A percentile compares a stretch with the other conserved stretches of the same genome.
These are phyloP conservation scores for Sequoia sempervirens DNA, from an alignment of 75 land plant genomes.

Conservation along the genomic window DNA sequence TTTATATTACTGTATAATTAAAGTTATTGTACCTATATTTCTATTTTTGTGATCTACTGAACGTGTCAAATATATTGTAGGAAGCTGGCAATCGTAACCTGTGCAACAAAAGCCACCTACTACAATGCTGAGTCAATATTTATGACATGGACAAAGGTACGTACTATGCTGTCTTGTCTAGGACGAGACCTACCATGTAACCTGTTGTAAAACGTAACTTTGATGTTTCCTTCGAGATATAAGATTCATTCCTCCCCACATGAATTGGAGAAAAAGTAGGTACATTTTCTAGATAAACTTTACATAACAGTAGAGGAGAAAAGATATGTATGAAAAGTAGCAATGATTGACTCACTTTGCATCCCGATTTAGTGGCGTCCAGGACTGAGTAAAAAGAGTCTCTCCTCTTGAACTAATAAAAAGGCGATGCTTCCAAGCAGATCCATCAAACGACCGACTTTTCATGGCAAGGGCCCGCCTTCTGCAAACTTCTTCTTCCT, in stretches of 20 bases:
- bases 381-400: slow-evolving; percentile 68
- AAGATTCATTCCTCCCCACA: not conserved
- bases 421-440: slow-evolving; percentile 29
- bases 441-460: slow-evolving; percentile 17
- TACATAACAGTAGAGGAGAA: not conserved
- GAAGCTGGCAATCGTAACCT: too few species aligned
- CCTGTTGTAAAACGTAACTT: not conserved
- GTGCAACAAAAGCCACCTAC: too few species aligned
- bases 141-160: too few species aligned
- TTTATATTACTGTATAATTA: too few species aligned
- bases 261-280: not conserved
- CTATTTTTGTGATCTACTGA: not conserved
- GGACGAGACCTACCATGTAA: not conserved
- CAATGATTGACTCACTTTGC: slow-evolving; percentile 20
- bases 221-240: not conserved
- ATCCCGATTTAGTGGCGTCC: slow-evolving; percentile 44
- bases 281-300: not conserved
- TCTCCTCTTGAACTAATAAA: slow-evolving; percentile 51
- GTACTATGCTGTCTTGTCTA: too few species aligned
- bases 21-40: not conserved
- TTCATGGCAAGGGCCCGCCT: slow-evolving; percentile 31
- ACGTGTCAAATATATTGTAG: not conserved
- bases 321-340: not conserved
- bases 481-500: slow-evolving; percentile 19
- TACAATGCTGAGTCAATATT: too few species aligned